Conservation (phyloP, 495 filamentous ascomycete species). For the Penicillium desertorum region DNA sequence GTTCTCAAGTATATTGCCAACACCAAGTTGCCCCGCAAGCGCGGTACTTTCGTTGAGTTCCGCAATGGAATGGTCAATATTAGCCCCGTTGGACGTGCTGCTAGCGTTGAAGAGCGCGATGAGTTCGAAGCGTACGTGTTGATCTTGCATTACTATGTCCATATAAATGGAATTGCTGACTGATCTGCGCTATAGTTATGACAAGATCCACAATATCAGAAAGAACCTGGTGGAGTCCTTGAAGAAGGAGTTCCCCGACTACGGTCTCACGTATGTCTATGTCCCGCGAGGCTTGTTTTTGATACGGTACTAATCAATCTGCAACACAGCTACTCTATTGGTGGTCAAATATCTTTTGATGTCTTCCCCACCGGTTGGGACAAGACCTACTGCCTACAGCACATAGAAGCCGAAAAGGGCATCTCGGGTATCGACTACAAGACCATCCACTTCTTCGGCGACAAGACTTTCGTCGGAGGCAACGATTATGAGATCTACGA, state of each 20-base stretch:
- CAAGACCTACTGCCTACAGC: slow-evolving; percentile 94
- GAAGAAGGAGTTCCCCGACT: slow-evolving; percentile 76
- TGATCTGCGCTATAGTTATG: slow-evolving; percentile 51
- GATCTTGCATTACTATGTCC: neutral
- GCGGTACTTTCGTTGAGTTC: slow-evolving; percentile 97
- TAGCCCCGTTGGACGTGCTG: slow-evolving; percentile 88
- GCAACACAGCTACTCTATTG: slow-evolving; percentile 74
- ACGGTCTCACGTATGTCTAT: slow-evolving; percentile 74
- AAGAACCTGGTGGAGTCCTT: slow-evolving; percentile 69
- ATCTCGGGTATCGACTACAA: slow-evolving; percentile 73
- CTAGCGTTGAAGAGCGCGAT: slow-evolving; percentile 71
- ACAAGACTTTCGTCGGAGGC: slow-evolving; percentile 85
- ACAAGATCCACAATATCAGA: slow-evolving; percentile 72
- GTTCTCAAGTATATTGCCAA: slow-evolving; percentile 87
- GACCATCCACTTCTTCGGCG: slow-evolving; percentile 96
- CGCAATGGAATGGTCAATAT: slow-evolving; percentile 96
- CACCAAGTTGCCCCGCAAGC: slow-evolving; percentile 78
- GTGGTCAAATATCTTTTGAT: slow-evolving; percentile 96
- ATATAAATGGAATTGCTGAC: slow-evolving; percentile 1
- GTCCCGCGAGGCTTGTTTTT: neutral
- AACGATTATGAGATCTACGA: slow-evolving; percentile 94
- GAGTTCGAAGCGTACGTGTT: slow-evolving; percentile 62
- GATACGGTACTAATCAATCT: neutral
- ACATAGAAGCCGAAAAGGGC: slow-evolving; percentile 79
- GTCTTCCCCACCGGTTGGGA: slow-evolving; percentile 98